These are phyloP conservation scores for Calocera viscosa DNA, from an alignment of 768 basidiomycete genomes.

Conservation along the genomic window DNA sequence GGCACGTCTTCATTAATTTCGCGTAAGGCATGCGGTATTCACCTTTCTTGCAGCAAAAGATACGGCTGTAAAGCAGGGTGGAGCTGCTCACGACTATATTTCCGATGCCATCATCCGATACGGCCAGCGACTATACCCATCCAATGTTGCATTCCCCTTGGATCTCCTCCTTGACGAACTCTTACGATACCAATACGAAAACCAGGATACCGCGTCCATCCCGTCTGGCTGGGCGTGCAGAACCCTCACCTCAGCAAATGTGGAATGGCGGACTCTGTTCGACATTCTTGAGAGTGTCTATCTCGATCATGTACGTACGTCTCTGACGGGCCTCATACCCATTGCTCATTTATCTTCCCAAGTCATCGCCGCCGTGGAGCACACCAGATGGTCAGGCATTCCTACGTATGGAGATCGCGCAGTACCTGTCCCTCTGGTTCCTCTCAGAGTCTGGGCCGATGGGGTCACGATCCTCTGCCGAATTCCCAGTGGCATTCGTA, in stretches of 20 bases:
- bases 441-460: neutral
- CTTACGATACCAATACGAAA: neutral
- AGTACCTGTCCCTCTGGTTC: neutral
- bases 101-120: neutral
- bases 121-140: conserved; percentile 6
- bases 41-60: neutral
- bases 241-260: neutral
- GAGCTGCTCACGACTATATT: neutral
- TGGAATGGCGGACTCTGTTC: neutral
- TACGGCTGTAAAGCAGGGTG: neutral
- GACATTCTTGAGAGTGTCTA: neutral
- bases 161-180: conserved; percentile 3
- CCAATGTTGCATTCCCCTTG: conserved; percentile 5
- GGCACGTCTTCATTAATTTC: conserved; percentile 33
- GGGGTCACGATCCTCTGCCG: neutral
- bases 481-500: neutral
- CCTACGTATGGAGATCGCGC: neutral
- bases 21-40: neutral
- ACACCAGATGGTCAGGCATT: neutral
- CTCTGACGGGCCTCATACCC: too few species aligned
- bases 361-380: conserved; percentile 4
- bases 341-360: neutral
- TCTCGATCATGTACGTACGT: neutral
- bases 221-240: neutral
- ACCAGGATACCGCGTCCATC: neutral